phyloP scores from a whole-genome alignment of 208 protist species.

The Trypanosomatidae sp. region DNA sequence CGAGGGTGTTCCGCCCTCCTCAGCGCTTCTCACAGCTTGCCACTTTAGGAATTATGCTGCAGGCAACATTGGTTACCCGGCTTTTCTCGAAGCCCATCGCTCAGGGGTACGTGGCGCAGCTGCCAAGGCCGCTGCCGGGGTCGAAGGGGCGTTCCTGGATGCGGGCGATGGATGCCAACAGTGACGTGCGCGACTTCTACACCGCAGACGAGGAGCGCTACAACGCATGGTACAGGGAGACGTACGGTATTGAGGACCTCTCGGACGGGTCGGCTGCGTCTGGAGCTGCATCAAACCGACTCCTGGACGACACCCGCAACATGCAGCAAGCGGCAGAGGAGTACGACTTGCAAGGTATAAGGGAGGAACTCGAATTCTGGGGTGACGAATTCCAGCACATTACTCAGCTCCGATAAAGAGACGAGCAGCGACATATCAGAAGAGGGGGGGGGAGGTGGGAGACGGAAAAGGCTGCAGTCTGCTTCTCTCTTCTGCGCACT shows the following conservation, averaged over 20 bases:
- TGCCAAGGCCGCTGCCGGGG: conserved; percentile 38
- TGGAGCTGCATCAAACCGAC: conserved; percentile 57
- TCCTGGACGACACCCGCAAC: conserved; percentile 54
- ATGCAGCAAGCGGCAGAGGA: conserved; percentile 32
- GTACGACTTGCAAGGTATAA: conserved; percentile 49
- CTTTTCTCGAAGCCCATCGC: conserved; percentile 78
- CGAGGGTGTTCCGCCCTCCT: not conserved
- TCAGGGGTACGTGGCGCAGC: conserved; percentile 72
- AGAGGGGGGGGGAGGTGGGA: not conserved
- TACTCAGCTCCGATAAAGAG: conserved; percentile 45
- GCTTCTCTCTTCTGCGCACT: not conserved
- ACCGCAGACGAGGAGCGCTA: conserved; percentile 61
- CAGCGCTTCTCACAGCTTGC: not conserved
- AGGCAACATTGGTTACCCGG: conserved; percentile 21
- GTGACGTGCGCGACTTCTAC: conserved; percentile 60
- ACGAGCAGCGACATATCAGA: not conserved
- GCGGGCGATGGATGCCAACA: conserved; percentile 58
- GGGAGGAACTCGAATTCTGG: conserved; percentile 65
- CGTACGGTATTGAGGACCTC: conserved; percentile 66
- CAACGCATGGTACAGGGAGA: conserved; percentile 77
- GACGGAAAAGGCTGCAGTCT: not conserved
- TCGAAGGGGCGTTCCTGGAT: conserved; percentile 43
- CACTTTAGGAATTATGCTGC: conserved; percentile 24
- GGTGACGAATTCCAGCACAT: conserved; percentile 59
- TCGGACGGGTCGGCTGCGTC: conserved; percentile 67